Percentiles rank a stretch among this genome's conserved stretches.
Evolutionary conservation across 2,329 filamentous ascomycete genomes (phyloP).

Genomic region (Fusarium oligoseptatum): DNA sequence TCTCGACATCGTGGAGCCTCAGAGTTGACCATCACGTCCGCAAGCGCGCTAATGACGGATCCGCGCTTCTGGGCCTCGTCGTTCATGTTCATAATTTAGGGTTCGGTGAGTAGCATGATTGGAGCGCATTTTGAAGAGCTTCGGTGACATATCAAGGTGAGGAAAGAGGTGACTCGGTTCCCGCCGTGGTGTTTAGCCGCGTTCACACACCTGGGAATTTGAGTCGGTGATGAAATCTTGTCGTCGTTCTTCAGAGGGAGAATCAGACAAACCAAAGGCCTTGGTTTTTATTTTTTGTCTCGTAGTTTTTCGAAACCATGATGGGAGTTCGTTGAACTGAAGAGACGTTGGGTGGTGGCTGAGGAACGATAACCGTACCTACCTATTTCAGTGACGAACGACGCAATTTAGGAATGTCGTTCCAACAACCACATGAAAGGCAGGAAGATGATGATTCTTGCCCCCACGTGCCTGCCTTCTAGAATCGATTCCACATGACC

Average conservation of each 20-base stretch:
- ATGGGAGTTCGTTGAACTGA: not conserved
- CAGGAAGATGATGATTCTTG: not conserved
- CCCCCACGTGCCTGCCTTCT: conserved; percentile 12
- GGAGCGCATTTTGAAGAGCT: conserved; percentile 29
- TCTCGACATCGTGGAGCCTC: conserved; percentile 39
- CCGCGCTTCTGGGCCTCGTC: conserved; percentile 34
- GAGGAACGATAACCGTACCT: not conserved
- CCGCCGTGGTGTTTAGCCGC: conserved; percentile 14
- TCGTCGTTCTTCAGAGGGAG: not conserved
- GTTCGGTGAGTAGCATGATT: conserved; percentile 29
- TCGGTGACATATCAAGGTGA: conserved; percentile 24
- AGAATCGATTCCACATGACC: conserved; percentile 6
- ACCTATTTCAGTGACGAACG: not conserved
- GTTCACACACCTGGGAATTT: not conserved
- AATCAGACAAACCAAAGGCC: not conserved
- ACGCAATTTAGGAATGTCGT: not conserved
- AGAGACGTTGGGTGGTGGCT: not conserved
- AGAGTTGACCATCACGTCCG: conserved; percentile 14
- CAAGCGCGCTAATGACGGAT: conserved; percentile 44
- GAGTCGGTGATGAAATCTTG: not conserved
- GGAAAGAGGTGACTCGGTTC: conserved; percentile 1
- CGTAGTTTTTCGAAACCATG: not conserved
- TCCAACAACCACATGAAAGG: not conserved
- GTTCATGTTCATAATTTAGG: conserved; percentile 21
- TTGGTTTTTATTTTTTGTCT: not conserved